These are phyloP conservation scores for Nothophoma quercina DNA, from an alignment of 2,329 filamentous ascomycete species.

Conservation along the genomic window DNA sequence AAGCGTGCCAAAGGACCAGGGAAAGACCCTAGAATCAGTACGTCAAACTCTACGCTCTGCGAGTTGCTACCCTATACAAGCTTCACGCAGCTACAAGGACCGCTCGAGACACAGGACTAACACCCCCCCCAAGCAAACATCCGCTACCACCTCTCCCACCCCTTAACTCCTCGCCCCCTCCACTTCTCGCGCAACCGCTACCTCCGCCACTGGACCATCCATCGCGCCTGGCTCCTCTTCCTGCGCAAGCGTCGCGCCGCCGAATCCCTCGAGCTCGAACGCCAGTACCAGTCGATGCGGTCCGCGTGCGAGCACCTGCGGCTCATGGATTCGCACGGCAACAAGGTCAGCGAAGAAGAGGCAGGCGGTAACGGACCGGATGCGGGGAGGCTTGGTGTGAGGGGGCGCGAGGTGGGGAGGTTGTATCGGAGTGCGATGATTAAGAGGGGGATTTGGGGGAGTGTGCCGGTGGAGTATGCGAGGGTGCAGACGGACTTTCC, in stretches of 20 bases:
- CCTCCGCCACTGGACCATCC: slow-evolving; percentile 98
- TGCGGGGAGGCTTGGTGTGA: slow-evolving; percentile 32
- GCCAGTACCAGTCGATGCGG: slow-evolving; percentile 83
- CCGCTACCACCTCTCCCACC: slow-evolving; percentile 74
- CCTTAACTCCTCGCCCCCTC: slow-evolving; percentile 75
- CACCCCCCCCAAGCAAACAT: slow-evolving; percentile 62
- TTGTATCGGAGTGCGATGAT: slow-evolving; percentile 88
- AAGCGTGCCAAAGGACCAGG: slow-evolving; percentile 35
- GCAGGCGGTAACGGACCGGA: slow-evolving; percentile 63
- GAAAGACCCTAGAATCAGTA: slow-evolving; percentile 46
- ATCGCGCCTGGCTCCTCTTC: slow-evolving; percentile 90
- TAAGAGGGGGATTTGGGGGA: slow-evolving; percentile 86
- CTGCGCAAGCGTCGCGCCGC: slow-evolving; percentile 71
- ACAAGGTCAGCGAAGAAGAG: slow-evolving; percentile 53
- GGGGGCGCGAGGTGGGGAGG: slow-evolving; percentile 67
- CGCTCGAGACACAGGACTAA: slow-evolving; percentile 12
- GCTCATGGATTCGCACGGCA: slow-evolving; percentile 56
- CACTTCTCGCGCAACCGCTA: slow-evolving; percentile 86
- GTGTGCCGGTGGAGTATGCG: slow-evolving; percentile 91
- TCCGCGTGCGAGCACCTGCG: slow-evolving; percentile 85
- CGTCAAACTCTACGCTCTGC: slow-evolving; percentile 14
- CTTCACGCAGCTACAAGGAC: too few species aligned
- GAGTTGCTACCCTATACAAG: neutral
- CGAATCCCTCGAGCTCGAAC: slow-evolving; percentile 74
- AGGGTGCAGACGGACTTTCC: slow-evolving; percentile 85